Base-by-base conservation (phyloP, 345 rosid species). In the Dimocarpus longan region DNA sequence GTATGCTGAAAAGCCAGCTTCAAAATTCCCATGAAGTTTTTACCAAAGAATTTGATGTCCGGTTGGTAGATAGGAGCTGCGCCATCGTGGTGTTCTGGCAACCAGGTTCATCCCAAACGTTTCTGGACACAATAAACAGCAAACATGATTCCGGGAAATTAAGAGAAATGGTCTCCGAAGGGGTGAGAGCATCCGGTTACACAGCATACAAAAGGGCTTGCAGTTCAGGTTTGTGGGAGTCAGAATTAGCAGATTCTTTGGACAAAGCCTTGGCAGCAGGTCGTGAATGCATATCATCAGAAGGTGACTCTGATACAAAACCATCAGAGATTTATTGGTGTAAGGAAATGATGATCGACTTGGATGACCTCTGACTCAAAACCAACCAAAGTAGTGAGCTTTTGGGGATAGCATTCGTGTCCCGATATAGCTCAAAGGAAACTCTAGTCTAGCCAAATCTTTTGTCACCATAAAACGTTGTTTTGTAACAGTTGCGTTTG, bases 81-180 rank as follows among this genome's bases (percentile, higher is more conserved):
- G 98, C 95, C 62, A 78, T 92, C n/a, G 81, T 93, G 44, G 91
- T 90, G 32, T 95, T 95, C 87, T 84, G 87, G 89, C 83, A 68
- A 81, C 82, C 88, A 8, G 90, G 90, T 62, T 76, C 77, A 6
- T 86, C 93, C 10, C 78, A 75, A 71, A 78, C 87, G 48, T 84
- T 93, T 68, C 77, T 93, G 79, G 76, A 73, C 32, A 66, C 73
- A n/a, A 81, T 93, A 84, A 85, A 83, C 68, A 74, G 87, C 70
- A 66, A 79, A 74, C 88, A 84, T 66, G 78, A 87, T 72, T 13
- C 63, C 40, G 95, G 89, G 67, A 67, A 84, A 12, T 76, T 93
- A 68, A 81, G 74, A 84, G 98, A 91, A 75, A 82, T 91, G 86
- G 93, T 91, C 11, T 85, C 91, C 0, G 91, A 90, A 82, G 98